Conservation (phyloP, 352 stramenopile genomes). For the Globisporangium carolinianum region DNA sequence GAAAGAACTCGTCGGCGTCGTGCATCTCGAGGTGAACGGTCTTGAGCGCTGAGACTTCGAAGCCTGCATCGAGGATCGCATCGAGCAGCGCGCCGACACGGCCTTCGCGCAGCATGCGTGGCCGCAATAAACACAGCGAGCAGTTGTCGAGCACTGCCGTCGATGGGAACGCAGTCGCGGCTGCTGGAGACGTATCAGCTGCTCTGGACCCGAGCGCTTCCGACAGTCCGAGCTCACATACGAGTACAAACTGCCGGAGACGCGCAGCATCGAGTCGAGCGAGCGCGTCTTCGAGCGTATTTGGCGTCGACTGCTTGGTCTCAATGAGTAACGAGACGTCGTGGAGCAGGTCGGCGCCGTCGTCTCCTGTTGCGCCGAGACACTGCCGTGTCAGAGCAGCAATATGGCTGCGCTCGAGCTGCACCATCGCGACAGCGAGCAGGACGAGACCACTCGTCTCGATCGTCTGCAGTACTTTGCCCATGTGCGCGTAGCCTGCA, state of each 20-base stretch:
- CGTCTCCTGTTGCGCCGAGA: constrained; percentile 2
- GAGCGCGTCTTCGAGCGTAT: constrained; percentile 20
- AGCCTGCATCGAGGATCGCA: constrained; percentile 69
- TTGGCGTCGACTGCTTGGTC: constrained; percentile 23
- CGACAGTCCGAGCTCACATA: constrained; percentile 18
- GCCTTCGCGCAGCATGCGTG: constrained; percentile 52
- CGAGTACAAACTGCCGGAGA: constrained; percentile 14
- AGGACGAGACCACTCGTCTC: constrained; percentile 31
- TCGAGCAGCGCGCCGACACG: constrained; percentile 72
- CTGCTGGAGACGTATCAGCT: background rate
- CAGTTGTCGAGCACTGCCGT: constrained; percentile 66
- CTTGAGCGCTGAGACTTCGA: constrained; percentile 87
- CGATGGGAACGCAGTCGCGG: constrained; percentile 13
- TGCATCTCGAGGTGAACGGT: constrained; percentile 74
- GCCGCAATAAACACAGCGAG: constrained; percentile 50
- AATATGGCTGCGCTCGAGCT: constrained; percentile 35
- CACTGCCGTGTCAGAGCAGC: constrained; percentile 6
- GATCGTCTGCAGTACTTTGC: constrained; percentile 34
- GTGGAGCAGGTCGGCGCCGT: constrained; percentile 12
- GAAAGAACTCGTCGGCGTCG: constrained; percentile 86
- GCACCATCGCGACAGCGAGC: constrained; percentile 37
- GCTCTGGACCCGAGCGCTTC: constrained; percentile 1
- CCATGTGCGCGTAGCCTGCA: constrained; percentile 39
- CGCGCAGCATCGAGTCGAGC: constrained; percentile 14
- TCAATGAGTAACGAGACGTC: constrained; percentile 54